Percentiles rank a stretch among this genome's conserved stretches.
Conservation (phyloP, 495 filamentous ascomycete genomes). For the Aspergillus sclerotioniger region DNA sequence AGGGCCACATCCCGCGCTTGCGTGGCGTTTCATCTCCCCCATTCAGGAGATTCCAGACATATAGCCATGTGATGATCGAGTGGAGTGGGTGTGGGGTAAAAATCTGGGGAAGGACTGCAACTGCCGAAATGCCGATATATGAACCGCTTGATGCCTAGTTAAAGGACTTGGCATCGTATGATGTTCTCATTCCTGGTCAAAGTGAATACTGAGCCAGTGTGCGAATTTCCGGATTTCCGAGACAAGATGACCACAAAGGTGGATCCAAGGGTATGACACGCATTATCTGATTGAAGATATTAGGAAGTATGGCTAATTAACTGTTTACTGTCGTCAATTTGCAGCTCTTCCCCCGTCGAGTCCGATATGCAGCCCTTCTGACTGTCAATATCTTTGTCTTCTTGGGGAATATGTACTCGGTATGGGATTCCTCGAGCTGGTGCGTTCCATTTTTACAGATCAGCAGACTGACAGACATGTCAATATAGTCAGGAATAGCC, state of each 20-base stretch:
- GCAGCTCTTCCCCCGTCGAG: conserved; percentile 28
- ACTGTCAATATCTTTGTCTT: conserved; percentile 40
- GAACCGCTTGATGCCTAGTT: too few relatives aligned
- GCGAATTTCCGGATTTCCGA: background rate
- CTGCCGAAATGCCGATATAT: background rate
- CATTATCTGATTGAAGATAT: background rate
- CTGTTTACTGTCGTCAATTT: background rate
- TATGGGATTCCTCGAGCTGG: conserved; percentile 5
- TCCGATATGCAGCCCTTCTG: conserved; percentile 33
- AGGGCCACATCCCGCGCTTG: conserved; percentile 6
- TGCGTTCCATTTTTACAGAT: background rate
- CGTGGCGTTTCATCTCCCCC: background rate
- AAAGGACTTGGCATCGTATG: background rate
- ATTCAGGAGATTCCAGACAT: background rate
- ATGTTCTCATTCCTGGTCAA: background rate
- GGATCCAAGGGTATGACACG: conserved; percentile 3
- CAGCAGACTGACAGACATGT: background rate
- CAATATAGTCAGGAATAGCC: conserved; percentile 27
- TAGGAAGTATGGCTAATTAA: background rate
- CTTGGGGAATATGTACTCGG: conserved; percentile 40
- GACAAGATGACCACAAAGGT: background rate
- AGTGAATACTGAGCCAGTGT: too few relatives aligned
- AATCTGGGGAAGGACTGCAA: background rate
- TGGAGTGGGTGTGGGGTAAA: background rate
- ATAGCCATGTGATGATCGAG: background rate